Evolutionary conservation across 768 basidiomycete species (phyloP).

Genomic region (Dentipellis sp.): DNA sequence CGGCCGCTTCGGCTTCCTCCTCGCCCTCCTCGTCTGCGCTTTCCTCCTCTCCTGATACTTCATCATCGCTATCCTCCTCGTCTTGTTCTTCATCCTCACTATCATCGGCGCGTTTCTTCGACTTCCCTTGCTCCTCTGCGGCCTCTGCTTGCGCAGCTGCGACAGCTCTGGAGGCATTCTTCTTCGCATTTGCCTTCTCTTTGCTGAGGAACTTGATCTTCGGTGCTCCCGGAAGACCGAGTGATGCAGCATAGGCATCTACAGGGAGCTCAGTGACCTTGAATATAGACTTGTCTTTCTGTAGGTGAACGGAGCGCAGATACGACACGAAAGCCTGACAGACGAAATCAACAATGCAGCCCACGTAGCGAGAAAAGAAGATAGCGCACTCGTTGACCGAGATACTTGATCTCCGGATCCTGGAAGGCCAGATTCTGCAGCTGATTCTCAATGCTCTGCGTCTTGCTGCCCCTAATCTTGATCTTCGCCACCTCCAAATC

Average conservation of each 20-base stretch:
- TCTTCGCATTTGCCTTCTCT: constrained; percentile 64
- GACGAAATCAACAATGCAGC: background rate
- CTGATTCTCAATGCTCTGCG: constrained; percentile 74
- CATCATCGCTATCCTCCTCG: constrained; percentile 8
- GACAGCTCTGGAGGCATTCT: constrained; percentile 54
- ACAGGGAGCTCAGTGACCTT: constrained; percentile 75
- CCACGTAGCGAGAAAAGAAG: background rate
- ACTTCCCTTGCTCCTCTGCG: constrained; percentile 9
- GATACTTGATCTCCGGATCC: constrained; percentile 94
- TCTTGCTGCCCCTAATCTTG: constrained; percentile 85
- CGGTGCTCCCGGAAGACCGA: constrained; percentile 90
- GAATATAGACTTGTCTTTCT: constrained; percentile 92
- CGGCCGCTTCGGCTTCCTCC: background rate
- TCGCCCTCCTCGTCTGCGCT: background rate
- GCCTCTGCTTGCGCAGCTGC: constrained; percentile 26
- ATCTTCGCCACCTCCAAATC: constrained; percentile 66
- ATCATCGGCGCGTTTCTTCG: background rate
- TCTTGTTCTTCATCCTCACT: constrained; percentile 20
- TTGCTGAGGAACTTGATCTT: constrained; percentile 82
- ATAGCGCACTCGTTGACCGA: constrained; percentile 76
- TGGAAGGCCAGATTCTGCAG: constrained; percentile 90
- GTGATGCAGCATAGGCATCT: constrained; percentile 76
- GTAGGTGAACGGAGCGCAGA: constrained; percentile 83
- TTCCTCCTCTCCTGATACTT: background rate
- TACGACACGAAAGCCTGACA: constrained; percentile 91